These are phyloP conservation scores for Suillus subaureus DNA, from an alignment of 768 basidiomycete species.

Conservation along the genomic window DNA sequence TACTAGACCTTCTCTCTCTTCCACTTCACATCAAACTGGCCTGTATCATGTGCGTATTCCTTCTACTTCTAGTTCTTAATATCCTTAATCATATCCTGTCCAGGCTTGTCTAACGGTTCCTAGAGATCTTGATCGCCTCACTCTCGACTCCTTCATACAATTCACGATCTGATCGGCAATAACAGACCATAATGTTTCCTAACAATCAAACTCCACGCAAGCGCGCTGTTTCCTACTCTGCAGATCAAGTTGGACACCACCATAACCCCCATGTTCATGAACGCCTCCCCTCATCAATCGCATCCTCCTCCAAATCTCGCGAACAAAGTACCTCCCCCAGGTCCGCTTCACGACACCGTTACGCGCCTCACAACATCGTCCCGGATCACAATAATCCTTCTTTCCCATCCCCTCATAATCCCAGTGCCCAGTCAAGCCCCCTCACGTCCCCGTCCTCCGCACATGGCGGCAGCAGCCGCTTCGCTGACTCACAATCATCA, in stretches of 20 bases:
- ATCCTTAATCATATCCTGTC: conserved; percentile 4
- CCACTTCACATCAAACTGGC: conserved; percentile 13
- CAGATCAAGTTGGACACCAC: conserved; percentile 15
- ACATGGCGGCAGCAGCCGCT: conserved; percentile 16
- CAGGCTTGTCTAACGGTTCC: conserved; percentile 16
- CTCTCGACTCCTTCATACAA: not conserved
- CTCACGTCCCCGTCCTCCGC: conserved; percentile 28
- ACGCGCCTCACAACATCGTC: conserved; percentile 10
- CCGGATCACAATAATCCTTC: conserved; percentile 7
- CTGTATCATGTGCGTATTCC: conserved; percentile 24
- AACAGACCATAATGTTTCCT: conserved; percentile 16
- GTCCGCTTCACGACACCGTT: conserved; percentile 14
- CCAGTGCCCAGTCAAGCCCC: conserved; percentile 29
- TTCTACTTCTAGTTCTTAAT: conserved; percentile 5
- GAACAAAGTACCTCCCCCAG: conserved; percentile 19
- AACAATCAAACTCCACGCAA: conserved; percentile 7
- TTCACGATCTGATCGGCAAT: no score
- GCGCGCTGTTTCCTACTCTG: conserved; percentile 22
- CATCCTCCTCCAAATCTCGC: not conserved
- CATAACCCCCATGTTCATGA: conserved; percentile 7
- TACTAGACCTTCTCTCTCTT: not conserved
- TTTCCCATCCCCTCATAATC: not conserved
- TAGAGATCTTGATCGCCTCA: conserved; percentile 7
- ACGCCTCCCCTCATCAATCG: not conserved
- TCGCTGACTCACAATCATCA: conserved; percentile 25